phyloP scores from a whole-genome alignment of 768 basidiomycete species.

The Termitomyces sp. region DNA sequence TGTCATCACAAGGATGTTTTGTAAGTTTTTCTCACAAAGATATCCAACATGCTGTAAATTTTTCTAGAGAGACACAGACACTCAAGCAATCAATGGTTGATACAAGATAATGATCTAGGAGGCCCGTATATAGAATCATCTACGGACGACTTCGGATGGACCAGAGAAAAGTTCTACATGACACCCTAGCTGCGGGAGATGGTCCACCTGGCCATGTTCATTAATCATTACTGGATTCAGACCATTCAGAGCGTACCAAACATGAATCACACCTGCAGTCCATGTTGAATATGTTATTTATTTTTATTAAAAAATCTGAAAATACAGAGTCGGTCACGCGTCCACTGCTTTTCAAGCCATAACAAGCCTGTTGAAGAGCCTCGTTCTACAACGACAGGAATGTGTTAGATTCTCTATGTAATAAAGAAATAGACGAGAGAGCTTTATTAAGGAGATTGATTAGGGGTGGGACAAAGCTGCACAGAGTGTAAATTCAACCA shows the following conservation, averaged over 20 bases:
- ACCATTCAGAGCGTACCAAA: constrained; percentile 10
- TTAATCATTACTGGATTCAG: not conserved
- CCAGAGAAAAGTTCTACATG: not conserved
- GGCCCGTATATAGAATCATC: too few relatives aligned
- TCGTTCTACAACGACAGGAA: constrained; percentile 1
- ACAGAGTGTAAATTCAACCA: not conserved
- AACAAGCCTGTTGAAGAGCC: constrained; percentile 11
- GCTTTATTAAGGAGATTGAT: not conserved
- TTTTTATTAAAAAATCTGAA: constrained; percentile 32
- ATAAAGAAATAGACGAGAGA: not conserved
- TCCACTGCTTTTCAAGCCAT: not conserved
- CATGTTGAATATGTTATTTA: constrained; percentile 41
- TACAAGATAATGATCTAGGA: not conserved
- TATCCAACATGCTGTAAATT: not conserved
- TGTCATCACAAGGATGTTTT: too few relatives aligned
- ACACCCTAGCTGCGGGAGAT: not conserved
- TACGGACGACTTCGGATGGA: not conserved
- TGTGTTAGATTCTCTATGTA: not conserved
- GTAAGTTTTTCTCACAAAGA: not conserved
- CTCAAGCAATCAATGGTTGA: too few relatives aligned
- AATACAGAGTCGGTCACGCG: not conserved
- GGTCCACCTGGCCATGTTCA: not conserved
- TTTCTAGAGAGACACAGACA: too few relatives aligned
- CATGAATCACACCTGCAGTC: constrained; percentile 50
- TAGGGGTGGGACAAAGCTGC: not conserved